phyloP scores from a whole-genome alignment of 306 rosid genomes.

The Myrica gale region DNA sequence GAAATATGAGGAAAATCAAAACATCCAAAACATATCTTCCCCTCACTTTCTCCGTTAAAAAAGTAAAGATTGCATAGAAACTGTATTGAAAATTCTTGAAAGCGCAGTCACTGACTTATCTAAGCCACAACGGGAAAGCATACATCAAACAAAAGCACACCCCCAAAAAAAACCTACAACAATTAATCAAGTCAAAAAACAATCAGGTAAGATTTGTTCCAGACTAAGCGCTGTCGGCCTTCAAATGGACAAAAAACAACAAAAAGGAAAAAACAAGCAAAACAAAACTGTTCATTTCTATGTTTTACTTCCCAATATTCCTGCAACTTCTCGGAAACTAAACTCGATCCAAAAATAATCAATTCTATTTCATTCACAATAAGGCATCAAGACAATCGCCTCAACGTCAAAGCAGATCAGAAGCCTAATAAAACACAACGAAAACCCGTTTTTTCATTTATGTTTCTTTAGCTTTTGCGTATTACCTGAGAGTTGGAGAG shows the following conservation, averaged over 20 bases:
- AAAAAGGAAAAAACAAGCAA: too few species aligned
- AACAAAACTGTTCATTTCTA: background rate
- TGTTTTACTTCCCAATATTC: background rate
- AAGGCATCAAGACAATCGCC: background rate
- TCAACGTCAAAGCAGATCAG: background rate
- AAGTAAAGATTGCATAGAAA: background rate
- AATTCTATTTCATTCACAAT: background rate
- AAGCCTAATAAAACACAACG: background rate
- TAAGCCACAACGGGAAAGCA: background rate
- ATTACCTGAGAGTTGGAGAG: conserved; percentile 42
- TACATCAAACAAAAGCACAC: background rate
- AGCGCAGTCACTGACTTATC: background rate
- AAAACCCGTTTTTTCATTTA: background rate
- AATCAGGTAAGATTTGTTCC: background rate
- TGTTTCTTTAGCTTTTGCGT: background rate
- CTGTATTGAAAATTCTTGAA: background rate
- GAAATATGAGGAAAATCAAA: background rate
- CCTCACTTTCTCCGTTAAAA: too few species aligned
- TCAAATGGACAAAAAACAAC: background rate
- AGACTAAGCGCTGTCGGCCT: background rate
- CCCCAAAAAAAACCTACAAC: background rate
- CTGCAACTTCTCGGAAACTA: background rate
- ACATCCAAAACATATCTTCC: background rate
- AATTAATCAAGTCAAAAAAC: background rate
- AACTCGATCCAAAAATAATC: background rate